Conservation (phyloP, 495 filamentous ascomycete genomes). For the Penicillium salamii region DNA sequence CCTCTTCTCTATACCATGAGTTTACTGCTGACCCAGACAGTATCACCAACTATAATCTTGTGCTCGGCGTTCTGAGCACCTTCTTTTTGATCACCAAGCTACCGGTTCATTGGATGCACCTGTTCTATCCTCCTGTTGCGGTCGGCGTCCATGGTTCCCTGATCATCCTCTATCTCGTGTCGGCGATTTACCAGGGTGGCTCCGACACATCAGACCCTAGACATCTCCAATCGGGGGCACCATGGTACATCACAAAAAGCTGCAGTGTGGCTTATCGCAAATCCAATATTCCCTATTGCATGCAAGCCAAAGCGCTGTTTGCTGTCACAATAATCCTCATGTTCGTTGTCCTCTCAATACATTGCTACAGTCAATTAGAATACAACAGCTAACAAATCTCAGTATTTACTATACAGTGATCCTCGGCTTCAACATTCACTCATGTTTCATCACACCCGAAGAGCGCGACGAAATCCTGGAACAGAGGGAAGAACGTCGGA, state of each 20-base stretch:
- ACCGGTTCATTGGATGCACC: constrained; percentile 66
- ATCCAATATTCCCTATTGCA: constrained; percentile 63
- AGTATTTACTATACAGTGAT: constrained; percentile 57
- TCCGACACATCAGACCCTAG: constrained; percentile 74
- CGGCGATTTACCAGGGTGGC: constrained; percentile 70
- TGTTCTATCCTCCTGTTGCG: constrained; percentile 69
- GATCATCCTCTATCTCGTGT: constrained; percentile 62
- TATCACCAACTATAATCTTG: constrained; percentile 76
- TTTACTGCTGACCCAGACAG: constrained; percentile 38
- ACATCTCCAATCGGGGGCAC: constrained; percentile 62
- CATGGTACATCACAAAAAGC: constrained; percentile 81
- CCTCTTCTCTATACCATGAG: constrained; percentile 1
- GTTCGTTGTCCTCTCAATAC: constrained; percentile 48
- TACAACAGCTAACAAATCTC: constrained; percentile 13
- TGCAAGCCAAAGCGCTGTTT: constrained; percentile 73
- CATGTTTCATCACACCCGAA: constrained; percentile 56
- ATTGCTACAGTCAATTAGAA: neutral
- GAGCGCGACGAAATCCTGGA: constrained; percentile 34
- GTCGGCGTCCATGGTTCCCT: constrained; percentile 56
- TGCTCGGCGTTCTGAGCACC: constrained; percentile 68
- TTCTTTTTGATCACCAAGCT: constrained; percentile 54
- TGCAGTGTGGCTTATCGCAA: constrained; percentile 62
- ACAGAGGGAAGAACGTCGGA: constrained; percentile 37
- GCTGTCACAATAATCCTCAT: constrained; percentile 66
- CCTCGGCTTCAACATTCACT: constrained; percentile 54